These are phyloP conservation scores for Leptodontidium sp. DNA, from an alignment of 2,329 filamentous ascomycete species.

Conservation along the genomic window DNA sequence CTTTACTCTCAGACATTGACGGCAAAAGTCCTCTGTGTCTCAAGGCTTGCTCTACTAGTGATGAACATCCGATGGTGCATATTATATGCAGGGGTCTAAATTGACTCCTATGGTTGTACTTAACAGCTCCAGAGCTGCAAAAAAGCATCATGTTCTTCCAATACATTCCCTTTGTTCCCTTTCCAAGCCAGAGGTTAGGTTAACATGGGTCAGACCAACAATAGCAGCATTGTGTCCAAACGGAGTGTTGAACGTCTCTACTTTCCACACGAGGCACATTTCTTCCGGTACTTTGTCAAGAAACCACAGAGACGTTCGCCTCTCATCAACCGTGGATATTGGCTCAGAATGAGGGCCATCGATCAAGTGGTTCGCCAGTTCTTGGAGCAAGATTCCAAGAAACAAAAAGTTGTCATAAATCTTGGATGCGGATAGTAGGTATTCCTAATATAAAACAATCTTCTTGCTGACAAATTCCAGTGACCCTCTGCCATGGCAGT, in stretches of 20 bases:
- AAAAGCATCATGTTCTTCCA: not conserved
- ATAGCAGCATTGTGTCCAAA: slow-evolving; percentile 91
- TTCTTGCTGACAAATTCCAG: slow-evolving; percentile 54
- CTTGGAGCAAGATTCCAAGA: slow-evolving; percentile 63
- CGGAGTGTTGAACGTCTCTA: slow-evolving; percentile 92
- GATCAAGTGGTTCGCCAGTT: slow-evolving; percentile 80
- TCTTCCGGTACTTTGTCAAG: slow-evolving; percentile 86
- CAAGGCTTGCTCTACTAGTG: no score
- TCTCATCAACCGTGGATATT: slow-evolving; percentile 79
- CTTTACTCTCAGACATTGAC: not conserved
- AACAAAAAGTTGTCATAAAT: slow-evolving; percentile 79
- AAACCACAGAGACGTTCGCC: slow-evolving; percentile 86
- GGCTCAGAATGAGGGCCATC: slow-evolving; percentile 84
- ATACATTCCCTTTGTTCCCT: not conserved
- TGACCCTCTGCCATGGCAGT: slow-evolving; percentile 88
- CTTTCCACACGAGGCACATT: slow-evolving; percentile 78
- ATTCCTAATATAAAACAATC: slow-evolving; percentile 20
- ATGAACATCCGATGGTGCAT: no score
- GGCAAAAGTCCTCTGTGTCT: not conserved
- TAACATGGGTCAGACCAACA: slow-evolving; percentile 72
- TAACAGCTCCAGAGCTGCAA: not conserved
- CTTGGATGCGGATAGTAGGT: slow-evolving; percentile 90
- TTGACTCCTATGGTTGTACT: not conserved
- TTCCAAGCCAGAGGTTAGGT: not conserved
- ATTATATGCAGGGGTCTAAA: not conserved